Conservation (phyloP, 1,284 basidiomycete genomes). For the Mycosarcoma mackinlayi region DNA sequence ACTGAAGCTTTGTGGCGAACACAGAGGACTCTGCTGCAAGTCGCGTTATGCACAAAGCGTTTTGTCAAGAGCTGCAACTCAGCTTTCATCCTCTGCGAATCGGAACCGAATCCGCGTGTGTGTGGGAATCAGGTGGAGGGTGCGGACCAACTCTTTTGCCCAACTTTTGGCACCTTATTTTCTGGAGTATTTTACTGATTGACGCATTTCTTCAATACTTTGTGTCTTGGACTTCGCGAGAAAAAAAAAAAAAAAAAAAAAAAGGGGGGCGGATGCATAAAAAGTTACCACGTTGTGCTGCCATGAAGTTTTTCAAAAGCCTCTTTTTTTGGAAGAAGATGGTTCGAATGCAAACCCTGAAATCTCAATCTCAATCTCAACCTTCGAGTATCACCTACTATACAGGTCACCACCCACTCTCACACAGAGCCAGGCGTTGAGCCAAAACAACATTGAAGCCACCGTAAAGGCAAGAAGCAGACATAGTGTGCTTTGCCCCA, state of each 20-base stretch:
- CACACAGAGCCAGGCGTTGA: too few relatives aligned
- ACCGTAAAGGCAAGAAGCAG: too few relatives aligned
- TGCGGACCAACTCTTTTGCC: background rate
- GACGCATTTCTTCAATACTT: background rate
- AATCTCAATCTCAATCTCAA: background rate
- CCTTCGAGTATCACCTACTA: too few relatives aligned
- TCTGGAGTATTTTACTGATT: background rate
- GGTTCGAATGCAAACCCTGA: background rate
- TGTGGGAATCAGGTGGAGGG: background rate
- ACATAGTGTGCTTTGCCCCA: too few relatives aligned
- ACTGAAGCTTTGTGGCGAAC: constrained; percentile 9
- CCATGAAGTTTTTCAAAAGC: constrained; percentile 31
- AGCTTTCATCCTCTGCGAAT: background rate
- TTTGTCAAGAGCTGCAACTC: constrained; percentile 4
- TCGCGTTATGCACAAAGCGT: constrained; percentile 4
- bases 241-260: too few relatives aligned
- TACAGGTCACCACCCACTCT: too few relatives aligned
- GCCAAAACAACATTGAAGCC: too few relatives aligned
- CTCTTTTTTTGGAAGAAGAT: constrained; percentile 6
- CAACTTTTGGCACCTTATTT: background rate
- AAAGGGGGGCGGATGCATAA: background rate
- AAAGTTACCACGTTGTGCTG: constrained; percentile 23
- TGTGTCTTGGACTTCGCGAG: background rate
- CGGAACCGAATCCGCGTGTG: constrained; percentile 7
- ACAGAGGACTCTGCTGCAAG: background rate